These are phyloP conservation scores for Plantago major DNA, from an alignment of 257 asterid genomes.

Conservation along the genomic window DNA sequence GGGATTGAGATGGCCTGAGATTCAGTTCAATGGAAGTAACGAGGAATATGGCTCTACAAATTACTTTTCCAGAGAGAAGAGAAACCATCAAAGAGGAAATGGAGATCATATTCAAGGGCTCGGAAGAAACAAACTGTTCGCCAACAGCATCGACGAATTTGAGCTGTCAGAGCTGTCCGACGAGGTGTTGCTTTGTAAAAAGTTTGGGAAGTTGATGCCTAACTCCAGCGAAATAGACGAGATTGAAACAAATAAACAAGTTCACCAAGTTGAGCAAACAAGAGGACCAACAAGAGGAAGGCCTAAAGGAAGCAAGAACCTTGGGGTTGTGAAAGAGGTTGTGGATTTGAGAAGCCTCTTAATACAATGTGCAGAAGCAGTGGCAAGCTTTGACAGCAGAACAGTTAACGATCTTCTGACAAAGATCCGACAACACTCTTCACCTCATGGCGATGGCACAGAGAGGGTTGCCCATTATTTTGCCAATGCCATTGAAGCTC, in stretches of 20 bases:
- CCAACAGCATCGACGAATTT: conserved; percentile 2
- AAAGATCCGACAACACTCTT: conserved; percentile 28
- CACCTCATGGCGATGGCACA: conserved; percentile 34
- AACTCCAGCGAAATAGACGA: neutral
- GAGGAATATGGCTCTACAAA: too few species aligned
- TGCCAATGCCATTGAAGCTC: conserved; percentile 37
- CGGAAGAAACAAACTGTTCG: neutral
- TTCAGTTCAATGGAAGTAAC: too few species aligned
- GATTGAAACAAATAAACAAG: neutral
- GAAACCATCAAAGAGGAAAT: neutral
- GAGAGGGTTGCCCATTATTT: conserved; percentile 33
- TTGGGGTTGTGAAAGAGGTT: conserved; percentile 29
- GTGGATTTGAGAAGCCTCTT: conserved; percentile 32
- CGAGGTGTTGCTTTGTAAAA: conserved; percentile 2
- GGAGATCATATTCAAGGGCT: neutral
- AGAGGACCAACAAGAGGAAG: conserved; percentile 10
- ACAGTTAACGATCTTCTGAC: conserved; percentile 26
- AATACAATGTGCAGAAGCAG: conserved; percentile 35
- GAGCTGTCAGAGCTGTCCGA: conserved; percentile 3
- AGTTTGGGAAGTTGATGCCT: neutral
- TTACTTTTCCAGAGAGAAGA: neutral
- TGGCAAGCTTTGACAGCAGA: conserved; percentile 23
- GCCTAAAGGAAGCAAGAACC: conserved; percentile 29
- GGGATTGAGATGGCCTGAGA: too few species aligned
- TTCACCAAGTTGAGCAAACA: neutral